Evolutionary conservation across 2,329 filamentous ascomycete genomes (phyloP), one percentile per base, ranked within the genome.

Genomic region (Didymella glomerata): DNA sequence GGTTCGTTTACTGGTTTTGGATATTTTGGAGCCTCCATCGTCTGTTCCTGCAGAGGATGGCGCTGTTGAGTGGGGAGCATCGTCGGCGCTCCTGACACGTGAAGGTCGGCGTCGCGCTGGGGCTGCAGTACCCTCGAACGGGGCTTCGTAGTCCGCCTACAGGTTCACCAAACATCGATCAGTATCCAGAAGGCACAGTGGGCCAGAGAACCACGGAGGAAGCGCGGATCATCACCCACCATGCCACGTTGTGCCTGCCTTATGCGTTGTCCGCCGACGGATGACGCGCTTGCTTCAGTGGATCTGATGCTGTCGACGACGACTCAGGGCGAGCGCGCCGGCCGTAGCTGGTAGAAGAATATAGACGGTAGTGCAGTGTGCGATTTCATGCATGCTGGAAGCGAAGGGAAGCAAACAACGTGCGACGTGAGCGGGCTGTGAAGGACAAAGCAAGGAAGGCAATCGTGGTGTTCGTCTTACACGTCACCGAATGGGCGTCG

Each of bases 351-450:
- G 60, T 40, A 62, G 61, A 50, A 54, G 61, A 68, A 62, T 63
- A 65, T 71, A 48, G 60, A 64, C 30, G 50, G 67, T 63, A 48
- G 65, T 63, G 70, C 73, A 73, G 62, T 65, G 69, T 71, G 66
- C 68, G 67, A 72, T 70, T 69, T 65, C 65, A 61, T 72, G 74
- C 75, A 77, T 77, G 68, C 71, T 76, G 70, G 63, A 65, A 66
- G 64, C 66, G 68, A 71, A 65, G 58, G 66, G 60, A 60, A 64
- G 68, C 61, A 67, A 66, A 68, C 63, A 69, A 67, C 68, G 75
- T 77, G 71, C 63, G 50, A 75, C 68, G 54, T 44, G 61, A 72
- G 60, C 69, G 18, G 68, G 69, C 67, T 69, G 64, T 67, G 59
- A 60, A 57, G 58, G 60, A 63, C 65, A 69, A 72, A 67, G 61